Evolutionary conservation across 768 basidiomycete species (phyloP).

Genomic region (Boletus pseudopeckii): DNA sequence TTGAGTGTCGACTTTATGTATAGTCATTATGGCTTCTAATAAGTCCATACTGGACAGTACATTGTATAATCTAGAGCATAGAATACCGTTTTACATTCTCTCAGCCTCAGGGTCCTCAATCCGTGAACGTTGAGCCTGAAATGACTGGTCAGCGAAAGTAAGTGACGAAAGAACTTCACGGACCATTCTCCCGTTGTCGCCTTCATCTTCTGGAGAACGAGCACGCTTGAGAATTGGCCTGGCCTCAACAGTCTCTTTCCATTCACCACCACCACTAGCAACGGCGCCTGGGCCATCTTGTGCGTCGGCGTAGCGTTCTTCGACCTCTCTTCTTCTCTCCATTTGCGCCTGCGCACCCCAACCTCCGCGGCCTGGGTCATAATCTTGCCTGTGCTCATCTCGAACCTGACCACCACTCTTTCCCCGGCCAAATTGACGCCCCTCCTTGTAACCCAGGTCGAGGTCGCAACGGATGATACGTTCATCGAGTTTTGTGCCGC

Average conservation of each 20-base stretch:
- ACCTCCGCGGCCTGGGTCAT: conserved; percentile 92
- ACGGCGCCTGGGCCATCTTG: conserved; percentile 78
- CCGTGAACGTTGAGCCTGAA: conserved; percentile 56
- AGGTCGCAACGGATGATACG: conserved; percentile 97
- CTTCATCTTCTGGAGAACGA: conserved; percentile 78
- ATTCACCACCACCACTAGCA: conserved; percentile 81
- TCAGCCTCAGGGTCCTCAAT: conserved; percentile 64
- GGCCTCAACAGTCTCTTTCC: conserved; percentile 62
- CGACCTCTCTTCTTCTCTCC: conserved; percentile 75
- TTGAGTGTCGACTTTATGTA: conserved; percentile 11
- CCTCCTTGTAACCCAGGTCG: conserved; percentile 95
- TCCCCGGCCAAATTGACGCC: conserved; percentile 94
- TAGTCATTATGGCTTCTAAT: conserved; percentile 13
- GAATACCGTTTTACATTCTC: conserved; percentile 52
- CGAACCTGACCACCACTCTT: conserved; percentile 96
- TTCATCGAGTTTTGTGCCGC: conserved; percentile 98
- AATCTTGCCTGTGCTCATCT: conserved; percentile 96
- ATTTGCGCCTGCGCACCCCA: conserved; percentile 89
- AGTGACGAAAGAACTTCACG: conserved; percentile 24
- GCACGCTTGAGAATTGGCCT: conserved; percentile 56
- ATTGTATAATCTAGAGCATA: conserved; percentile 26
- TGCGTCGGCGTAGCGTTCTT: conserved; percentile 82
- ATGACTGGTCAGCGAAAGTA: conserved; percentile 5
- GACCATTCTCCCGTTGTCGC: conserved; percentile 54
- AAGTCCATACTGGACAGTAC: conserved; percentile 9